Evolutionary conservation across 1,284 basidiomycete species (phyloP).

Genomic region (Wolfiporia cocos): DNA sequence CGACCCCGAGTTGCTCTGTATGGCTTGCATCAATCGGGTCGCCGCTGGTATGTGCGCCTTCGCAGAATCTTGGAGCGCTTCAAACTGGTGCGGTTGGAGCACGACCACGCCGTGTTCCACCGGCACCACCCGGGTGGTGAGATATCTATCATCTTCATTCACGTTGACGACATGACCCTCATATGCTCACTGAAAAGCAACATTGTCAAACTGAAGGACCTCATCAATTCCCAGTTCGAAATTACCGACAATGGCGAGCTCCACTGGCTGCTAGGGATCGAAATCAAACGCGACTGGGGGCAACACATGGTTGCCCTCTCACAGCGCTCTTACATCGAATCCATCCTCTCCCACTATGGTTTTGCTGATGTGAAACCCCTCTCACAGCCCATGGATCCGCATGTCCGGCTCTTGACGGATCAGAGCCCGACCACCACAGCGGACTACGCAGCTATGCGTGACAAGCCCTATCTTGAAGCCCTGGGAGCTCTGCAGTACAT

Average conservation of each 20-base stretch:
- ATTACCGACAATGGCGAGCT: constrained; percentile 15
- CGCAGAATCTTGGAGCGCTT: too few relatives aligned
- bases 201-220: neutral
- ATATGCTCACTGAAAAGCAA: constrained; percentile 11
- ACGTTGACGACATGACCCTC: constrained; percentile 23
- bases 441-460: too few relatives aligned
- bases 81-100: too few relatives aligned
- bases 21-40: constrained; percentile 19
- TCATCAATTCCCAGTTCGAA: constrained; percentile 5
- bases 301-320: constrained; percentile 24
- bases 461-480: too few relatives aligned
- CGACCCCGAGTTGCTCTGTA: constrained; percentile 17
- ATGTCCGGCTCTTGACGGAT: constrained; percentile 1
- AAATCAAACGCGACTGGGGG: constrained; percentile 21
- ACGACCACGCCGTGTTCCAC: constrained; percentile 16
- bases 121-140: neutral
- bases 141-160: constrained; percentile 6
- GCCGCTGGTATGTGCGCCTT: too few relatives aligned
- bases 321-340: constrained; percentile 31
- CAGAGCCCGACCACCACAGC: too few relatives aligned
- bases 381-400: constrained; percentile 23
- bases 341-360: constrained; percentile 25
- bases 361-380: constrained; percentile 22
- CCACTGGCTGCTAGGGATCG: constrained; percentile 14
- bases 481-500: too few relatives aligned